Conservation (phyloP, 768 basidiomycete genomes). For the Crucibulum laeve region DNA sequence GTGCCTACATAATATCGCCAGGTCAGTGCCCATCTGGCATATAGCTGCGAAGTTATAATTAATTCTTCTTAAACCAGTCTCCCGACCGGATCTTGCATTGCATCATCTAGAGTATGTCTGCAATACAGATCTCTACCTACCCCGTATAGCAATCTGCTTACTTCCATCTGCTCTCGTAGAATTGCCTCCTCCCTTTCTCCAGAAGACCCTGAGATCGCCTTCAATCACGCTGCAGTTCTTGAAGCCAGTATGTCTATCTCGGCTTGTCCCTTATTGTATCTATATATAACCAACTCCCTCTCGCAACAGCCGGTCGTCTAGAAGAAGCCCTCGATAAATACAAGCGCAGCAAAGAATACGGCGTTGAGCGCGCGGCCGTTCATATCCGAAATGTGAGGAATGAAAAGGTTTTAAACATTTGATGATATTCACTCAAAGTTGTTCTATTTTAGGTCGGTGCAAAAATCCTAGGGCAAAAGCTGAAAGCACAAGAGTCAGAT, state of each 20-base stretch:
- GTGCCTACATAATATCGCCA: constrained; percentile 81
- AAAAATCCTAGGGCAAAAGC: constrained; percentile 65
- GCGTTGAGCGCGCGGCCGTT: constrained; percentile 77
- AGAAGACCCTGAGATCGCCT: constrained; percentile 87
- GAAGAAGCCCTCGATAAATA: constrained; percentile 82
- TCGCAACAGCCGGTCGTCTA: constrained; percentile 61
- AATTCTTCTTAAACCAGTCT: constrained; percentile 32
- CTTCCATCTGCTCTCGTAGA: constrained; percentile 36
- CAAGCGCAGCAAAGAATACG: constrained; percentile 70
- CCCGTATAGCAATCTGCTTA: constrained; percentile 22
- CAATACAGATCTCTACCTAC: constrained; percentile 16
- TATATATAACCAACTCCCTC: constrained; percentile 18
- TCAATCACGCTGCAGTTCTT: constrained; percentile 86
- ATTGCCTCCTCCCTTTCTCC: constrained; percentile 80
- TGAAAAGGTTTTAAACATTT: constrained; percentile 6
- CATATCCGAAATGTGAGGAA: constrained; percentile 75
- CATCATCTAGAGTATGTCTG: constrained; percentile 73
- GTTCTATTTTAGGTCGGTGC: constrained; percentile 65
- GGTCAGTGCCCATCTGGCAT: constrained; percentile 16
- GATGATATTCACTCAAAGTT: constrained; percentile 11
- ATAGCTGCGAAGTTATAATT: not conserved
- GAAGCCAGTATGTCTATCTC: constrained; percentile 75
- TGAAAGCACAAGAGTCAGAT: constrained; percentile 37
- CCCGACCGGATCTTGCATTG: constrained; percentile 81
- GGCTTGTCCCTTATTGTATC: constrained; percentile 4